A percentile compares a stretch with the other conserved stretches of the same genome.
Conservation (phyloP, 208 protist species). For the Crithidia acanthocephali region DNA sequence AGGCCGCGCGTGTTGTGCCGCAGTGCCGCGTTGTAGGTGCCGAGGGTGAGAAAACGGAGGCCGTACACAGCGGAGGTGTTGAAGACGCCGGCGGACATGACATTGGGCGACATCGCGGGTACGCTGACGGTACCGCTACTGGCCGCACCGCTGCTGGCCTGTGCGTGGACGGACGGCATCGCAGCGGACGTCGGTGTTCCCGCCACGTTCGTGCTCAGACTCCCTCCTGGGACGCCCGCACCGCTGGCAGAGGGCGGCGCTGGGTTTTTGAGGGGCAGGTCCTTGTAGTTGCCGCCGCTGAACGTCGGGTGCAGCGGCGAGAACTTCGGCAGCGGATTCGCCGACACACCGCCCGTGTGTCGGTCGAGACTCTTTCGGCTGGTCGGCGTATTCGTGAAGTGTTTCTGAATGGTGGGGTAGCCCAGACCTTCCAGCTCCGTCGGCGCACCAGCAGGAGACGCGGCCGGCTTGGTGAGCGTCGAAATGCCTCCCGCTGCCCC, state of each 20-base stretch:
- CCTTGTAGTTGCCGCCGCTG: neutral
- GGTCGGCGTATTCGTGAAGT: neutral
- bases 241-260: neutral
- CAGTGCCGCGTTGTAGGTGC: constrained; percentile 57
- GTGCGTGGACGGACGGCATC: neutral
- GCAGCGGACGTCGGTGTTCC: neutral
- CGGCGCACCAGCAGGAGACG: neutral
- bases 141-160: neutral
- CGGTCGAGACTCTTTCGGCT: constrained; percentile 1
- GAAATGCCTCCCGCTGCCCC: neutral
- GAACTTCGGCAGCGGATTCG: neutral
- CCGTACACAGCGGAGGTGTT: constrained; percentile 30
- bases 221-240: neutral
- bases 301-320: constrained; percentile 7
- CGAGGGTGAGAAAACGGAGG: constrained; percentile 53
- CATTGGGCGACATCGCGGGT: constrained; percentile 24
- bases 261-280: neutral
- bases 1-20: constrained; percentile 53
- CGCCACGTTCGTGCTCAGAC: too few relatives aligned
- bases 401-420: neutral
- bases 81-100: constrained; percentile 26
- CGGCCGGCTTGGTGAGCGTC: neutral
- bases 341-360: neutral
- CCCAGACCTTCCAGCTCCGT: constrained; percentile 7
- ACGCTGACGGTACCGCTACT: neutral